phyloP scores from a whole-genome alignment of 1,284 basidiomycete species.

The Pisolithus thermaeus region DNA sequence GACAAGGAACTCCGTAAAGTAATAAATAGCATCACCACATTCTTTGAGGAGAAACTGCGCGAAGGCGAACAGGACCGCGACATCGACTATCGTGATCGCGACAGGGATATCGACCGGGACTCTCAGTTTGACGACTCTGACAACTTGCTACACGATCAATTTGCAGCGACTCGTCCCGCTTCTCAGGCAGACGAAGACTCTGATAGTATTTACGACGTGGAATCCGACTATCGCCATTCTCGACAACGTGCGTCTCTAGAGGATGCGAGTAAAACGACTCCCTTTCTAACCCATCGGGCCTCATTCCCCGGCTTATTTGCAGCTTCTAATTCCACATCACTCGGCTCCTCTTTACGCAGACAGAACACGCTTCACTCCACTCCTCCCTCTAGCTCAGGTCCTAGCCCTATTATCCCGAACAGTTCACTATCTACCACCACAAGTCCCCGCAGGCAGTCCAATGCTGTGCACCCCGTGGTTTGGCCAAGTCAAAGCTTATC shows the following conservation, averaged over 20 bases:
- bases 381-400: conserved; percentile 35
- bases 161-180: conserved; percentile 50
- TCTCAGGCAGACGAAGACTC: conserved; percentile 64
- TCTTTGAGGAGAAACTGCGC: conserved; percentile 86
- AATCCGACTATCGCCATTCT: conserved; percentile 62
- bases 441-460: conserved; percentile 58
- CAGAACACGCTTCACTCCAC: conserved; percentile 56
- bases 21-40: conserved; percentile 87
- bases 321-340: conserved; percentile 49
- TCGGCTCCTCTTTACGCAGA: conserved; percentile 64
- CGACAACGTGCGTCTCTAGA: conserved; percentile 69
- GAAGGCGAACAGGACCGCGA: conserved; percentile 63
- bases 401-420: conserved; percentile 46
- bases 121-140: conserved; percentile 50
- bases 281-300: conserved; percentile 47
- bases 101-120: conserved; percentile 42
- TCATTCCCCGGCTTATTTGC: conserved; percentile 50
- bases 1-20: conserved; percentile 93
- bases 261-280: conserved; percentile 33
- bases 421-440: conserved; percentile 55
- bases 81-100: conserved; percentile 50
- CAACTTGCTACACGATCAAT: conserved; percentile 48
- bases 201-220: conserved; percentile 75
- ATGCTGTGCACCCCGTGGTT: conserved; percentile 41
- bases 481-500: conserved; percentile 54